Evolutionary conservation across 2,329 filamentous ascomycete genomes (phyloP), one percentile per base, ranked within the genome.

Genomic region (Acrocalymma vagum): DNA sequence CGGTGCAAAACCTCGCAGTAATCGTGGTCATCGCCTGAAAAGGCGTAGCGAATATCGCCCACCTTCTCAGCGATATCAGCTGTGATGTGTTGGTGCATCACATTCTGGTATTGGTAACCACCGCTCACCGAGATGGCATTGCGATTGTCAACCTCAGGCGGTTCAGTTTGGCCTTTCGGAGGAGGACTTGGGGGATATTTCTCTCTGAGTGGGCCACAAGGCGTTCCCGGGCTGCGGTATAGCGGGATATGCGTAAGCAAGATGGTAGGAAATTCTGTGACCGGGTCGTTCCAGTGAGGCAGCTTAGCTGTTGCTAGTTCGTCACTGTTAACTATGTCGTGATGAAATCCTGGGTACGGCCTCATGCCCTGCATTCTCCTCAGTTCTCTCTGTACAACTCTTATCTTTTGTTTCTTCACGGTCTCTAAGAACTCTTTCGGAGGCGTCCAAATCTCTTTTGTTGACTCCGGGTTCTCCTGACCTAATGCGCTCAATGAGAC

Each of bases 61-160:
- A 96, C 78, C 50, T 85, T 88, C 45, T 86, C 80, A 27, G 96
- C 75, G 24, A 99, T 76, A 35, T 85, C 84, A 29, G 84, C 78
- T 1, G 92, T 94, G 53, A 96, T 84, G 2, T 82, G 78, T 33
- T 86, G 83, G 34, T 81, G 87, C 17, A 99, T 81, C 3, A 96
- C 93, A 58, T 96, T 99, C 67, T 97, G 93, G 63, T 99, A 99
- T 67, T 99, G 94, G 63, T 96, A 96, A 10, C 94, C 94, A 11
- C 78, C 79, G 8, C 82, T 75, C 11, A 99, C 84, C 3, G 80
- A 80, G 44, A 99, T 88, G 16, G 92, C 85, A 53, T 94, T 95
- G 40, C 83, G 80, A 30, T 88, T 78, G 58, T 95, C 89, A 3
- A 74, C 67, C 48, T 78, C 72, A 13, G 76, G 59, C 74, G 83